phyloP scores from a whole-genome alignment of 495 filamentous ascomycete genomes.

The Xylaria telfairii region DNA sequence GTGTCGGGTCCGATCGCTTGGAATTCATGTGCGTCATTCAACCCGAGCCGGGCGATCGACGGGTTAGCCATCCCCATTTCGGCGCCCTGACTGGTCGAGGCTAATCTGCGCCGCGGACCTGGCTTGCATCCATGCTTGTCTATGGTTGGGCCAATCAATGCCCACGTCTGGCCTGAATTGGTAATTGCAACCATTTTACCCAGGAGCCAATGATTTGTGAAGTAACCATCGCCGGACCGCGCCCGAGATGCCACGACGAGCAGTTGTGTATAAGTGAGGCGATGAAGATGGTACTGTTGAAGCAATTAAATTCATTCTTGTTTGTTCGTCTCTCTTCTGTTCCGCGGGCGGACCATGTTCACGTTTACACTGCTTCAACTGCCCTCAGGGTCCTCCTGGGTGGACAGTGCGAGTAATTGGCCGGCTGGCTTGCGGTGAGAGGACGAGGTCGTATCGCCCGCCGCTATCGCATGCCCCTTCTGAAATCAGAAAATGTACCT shows the following conservation, averaged over 20 bases:
- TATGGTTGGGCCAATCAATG: slow-evolving; percentile 37
- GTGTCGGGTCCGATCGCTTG: slow-evolving; percentile 39
- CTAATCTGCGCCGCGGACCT: slow-evolving; percentile 26
- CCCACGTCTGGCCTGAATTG: slow-evolving; percentile 33
- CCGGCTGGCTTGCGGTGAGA: slow-evolving; percentile 10
- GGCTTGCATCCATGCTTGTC: slow-evolving; percentile 38
- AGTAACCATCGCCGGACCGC: not conserved
- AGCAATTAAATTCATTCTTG: not conserved
- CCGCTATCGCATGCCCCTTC: slow-evolving; percentile 13
- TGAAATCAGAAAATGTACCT: slow-evolving; percentile 11
- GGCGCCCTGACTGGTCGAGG: slow-evolving; percentile 14
- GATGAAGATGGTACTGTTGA: not conserved
- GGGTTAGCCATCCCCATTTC: slow-evolving; percentile 23
- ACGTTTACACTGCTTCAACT: slow-evolving; percentile 6
- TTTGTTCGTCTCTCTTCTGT: not conserved
- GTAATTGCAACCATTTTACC: slow-evolving; percentile 26
- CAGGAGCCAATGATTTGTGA: slow-evolving; percentile 9
- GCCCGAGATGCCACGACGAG: not conserved
- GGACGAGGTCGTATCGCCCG: not conserved
- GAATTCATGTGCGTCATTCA: slow-evolving; percentile 33
- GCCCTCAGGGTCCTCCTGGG: not conserved
- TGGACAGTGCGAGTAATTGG: slow-evolving; percentile 14
- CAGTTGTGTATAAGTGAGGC: not conserved
- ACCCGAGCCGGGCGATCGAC: slow-evolving; percentile 26
- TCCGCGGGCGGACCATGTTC: not conserved